These are phyloP conservation scores for Pleurotus giganteus DNA, from an alignment of 768 basidiomycete species.

Conservation along the genomic window DNA sequence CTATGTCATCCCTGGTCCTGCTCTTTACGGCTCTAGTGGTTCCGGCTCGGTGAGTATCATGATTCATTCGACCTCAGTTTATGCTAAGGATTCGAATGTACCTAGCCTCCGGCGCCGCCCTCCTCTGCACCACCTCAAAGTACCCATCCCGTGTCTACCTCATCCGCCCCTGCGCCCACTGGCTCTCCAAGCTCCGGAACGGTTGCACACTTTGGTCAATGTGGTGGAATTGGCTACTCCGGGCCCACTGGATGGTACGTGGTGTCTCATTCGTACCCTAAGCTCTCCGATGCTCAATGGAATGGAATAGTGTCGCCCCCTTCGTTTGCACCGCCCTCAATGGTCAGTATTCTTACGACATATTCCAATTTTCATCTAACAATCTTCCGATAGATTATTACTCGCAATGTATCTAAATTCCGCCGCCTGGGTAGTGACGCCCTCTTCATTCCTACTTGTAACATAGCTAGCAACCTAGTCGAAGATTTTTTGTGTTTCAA, in stretches of 20 bases:
- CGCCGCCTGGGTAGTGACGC: no score
- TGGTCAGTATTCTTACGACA: constrained; percentile 19
- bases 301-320: constrained; percentile 27
- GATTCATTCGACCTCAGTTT: background rate
- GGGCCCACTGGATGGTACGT: constrained; percentile 37
- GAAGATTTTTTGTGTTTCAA: background rate
- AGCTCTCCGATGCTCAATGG: background rate
- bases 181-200: constrained; percentile 23
- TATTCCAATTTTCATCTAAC: background rate
- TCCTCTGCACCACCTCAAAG: background rate
- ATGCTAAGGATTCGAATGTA: background rate
- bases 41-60: background rate
- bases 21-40: constrained; percentile 39
- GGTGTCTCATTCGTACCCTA: background rate
- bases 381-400: constrained; percentile 27
- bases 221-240: constrained; percentile 38
- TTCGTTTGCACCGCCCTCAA: constrained; percentile 34
- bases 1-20: constrained; percentile 42
- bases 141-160: constrained; percentile 12
- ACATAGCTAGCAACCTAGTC: background rate
- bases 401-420: constrained; percentile 33
- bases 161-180: constrained; percentile 17
- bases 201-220: constrained; percentile 39
- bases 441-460: background rate
- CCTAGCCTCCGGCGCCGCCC: background rate